A percentile compares a stretch with the other conserved stretches of the same genome.
Evolutionary conservation across 140 eudicot genomes (phyloP).

Genomic region (Cichorium intybus): DNA sequence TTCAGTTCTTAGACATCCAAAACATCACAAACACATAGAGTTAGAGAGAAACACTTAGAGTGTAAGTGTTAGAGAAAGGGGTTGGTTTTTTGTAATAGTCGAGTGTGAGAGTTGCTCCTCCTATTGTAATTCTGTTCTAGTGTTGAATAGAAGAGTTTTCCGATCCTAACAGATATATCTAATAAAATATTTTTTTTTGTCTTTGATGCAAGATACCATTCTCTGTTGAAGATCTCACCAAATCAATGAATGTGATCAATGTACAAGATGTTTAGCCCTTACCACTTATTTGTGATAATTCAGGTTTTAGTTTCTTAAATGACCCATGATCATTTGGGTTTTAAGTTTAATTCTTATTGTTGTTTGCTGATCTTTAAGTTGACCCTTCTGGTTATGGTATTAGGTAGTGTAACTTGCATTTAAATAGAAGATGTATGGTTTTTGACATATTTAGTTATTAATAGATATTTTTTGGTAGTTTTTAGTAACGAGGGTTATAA

Average conservation of each 20-base stretch:
- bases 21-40: no score
- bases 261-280: not conserved
- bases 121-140: no score
- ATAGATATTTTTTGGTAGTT: not conserved
- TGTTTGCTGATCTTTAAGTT: not conserved
- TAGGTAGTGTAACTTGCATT: not conserved
- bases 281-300: not conserved
- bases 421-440: constrained; percentile 7
- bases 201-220: not conserved
- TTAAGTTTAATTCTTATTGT: not conserved
- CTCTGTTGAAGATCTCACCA: not conserved
- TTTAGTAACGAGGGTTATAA: no score
- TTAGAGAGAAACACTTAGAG: no score
- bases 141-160: no score
- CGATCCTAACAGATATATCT: no score
- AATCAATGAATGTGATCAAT: not conserved
- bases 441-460: not conserved
- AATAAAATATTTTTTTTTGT: not conserved
- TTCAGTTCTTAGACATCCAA: no score
- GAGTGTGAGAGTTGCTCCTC: no score
- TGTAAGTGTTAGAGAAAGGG: no score
- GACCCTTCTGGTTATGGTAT: constrained; percentile 4
- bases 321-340: not conserved
- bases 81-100: no score
- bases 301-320: not conserved